Percentiles rank a stretch among this genome's conserved stretches.
phyloP scores from a whole-genome alignment of 495 filamentous ascomycete species.

The Penicillium coprophilum region DNA sequence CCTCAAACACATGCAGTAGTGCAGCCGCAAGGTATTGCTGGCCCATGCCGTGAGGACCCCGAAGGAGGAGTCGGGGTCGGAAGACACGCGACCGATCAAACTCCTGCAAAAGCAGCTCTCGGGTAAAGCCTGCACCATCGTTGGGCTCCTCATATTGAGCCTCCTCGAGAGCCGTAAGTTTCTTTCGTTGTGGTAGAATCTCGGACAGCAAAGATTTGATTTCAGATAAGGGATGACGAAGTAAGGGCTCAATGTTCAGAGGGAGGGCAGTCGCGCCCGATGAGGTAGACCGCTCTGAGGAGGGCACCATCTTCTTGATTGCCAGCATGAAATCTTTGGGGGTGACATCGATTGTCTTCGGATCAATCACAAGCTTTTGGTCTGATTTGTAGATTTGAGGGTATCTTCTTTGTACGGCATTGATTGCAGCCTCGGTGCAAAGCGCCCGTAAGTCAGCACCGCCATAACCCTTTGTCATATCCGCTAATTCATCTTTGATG shows the following conservation, averaged over 20 bases:
- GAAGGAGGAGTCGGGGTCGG: conserved; percentile 79
- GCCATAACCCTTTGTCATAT: conserved; percentile 91
- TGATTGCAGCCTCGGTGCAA: conserved; percentile 97
- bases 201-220: conserved; percentile 68
- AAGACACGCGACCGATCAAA: conserved; percentile 89
- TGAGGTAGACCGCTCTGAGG: conserved; percentile 82
- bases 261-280: conserved; percentile 79
- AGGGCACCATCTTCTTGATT: conserved; percentile 91
- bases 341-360: conserved; percentile 74
- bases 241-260: conserved; percentile 73
- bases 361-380: conserved; percentile 86
- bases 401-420: conserved; percentile 91
- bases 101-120: conserved; percentile 83
- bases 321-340: conserved; percentile 97
- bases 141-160: conserved; percentile 87
- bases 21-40: conserved; percentile 90
- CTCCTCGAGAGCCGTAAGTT: conserved; percentile 85
- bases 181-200: conserved; percentile 79
- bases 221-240: conserved; percentile 66
- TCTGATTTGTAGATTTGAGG: conserved; percentile 93
- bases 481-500: conserved; percentile 83
- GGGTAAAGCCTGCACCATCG: conserved; percentile 75
- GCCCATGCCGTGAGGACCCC: conserved; percentile 82
- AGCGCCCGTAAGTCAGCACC: conserved; percentile 92
- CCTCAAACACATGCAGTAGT: conserved; percentile 84